Evolutionary conservation across 352 stramenopile genomes (phyloP).

Genomic region (Sclerospora graminicola): DNA sequence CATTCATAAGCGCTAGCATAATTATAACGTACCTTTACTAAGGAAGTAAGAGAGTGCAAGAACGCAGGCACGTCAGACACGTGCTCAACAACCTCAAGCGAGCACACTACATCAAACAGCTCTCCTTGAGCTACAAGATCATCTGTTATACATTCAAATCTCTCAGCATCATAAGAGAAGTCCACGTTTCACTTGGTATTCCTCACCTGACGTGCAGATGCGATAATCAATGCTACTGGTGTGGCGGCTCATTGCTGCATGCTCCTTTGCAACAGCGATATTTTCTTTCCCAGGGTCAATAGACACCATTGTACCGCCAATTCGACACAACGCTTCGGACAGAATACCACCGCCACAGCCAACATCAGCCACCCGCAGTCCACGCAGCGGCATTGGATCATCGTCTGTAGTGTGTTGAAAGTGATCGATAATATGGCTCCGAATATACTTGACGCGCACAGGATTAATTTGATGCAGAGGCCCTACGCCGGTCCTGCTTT

Average conservation of each 20-base stretch:
- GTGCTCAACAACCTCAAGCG: constrained; percentile 80
- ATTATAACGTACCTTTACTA: constrained; percentile 57
- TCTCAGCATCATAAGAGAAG: constrained; percentile 1
- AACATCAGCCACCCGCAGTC: constrained; percentile 55
- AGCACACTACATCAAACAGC: constrained; percentile 79
- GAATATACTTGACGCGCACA: constrained; percentile 80
- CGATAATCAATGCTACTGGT: constrained; percentile 76
- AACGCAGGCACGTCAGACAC: constrained; percentile 61
- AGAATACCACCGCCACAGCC: constrained; percentile 79
- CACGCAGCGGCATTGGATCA: constrained; percentile 40
- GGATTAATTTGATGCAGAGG: constrained; percentile 77
- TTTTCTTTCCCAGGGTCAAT: constrained; percentile 63
- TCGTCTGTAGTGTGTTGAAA: constrained; percentile 37
- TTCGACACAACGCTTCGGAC: constrained; percentile 66
- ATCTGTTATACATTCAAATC: constrained; percentile 25
- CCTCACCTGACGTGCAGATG: constrained; percentile 60
- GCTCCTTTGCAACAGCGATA: constrained; percentile 55
- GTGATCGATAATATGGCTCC: constrained; percentile 51
- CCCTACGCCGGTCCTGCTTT: constrained; percentile 63
- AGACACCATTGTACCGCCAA: constrained; percentile 65
- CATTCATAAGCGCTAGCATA: not conserved
- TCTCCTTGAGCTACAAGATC: constrained; percentile 58
- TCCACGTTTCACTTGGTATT: not conserved
- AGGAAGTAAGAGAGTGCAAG: constrained; percentile 58
- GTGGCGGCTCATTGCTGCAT: constrained; percentile 35